Conservation (phyloP, 495 filamentous ascomycete species). For the Talaromyces borbonicus region DNA sequence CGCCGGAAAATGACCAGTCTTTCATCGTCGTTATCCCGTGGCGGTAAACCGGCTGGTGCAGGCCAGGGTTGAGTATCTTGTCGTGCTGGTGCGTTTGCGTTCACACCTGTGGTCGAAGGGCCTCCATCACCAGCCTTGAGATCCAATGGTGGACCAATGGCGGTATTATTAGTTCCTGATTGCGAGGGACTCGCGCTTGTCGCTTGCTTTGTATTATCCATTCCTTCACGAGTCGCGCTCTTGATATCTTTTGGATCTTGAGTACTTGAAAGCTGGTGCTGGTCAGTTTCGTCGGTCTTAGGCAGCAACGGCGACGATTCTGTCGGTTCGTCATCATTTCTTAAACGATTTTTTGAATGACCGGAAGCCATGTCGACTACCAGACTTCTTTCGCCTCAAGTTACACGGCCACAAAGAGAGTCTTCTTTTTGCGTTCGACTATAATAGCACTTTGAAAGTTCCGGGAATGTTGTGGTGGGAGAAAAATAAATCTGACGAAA, state of each 20-base stretch:
- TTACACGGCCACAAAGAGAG: no score
- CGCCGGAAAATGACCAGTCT: constrained; percentile 5
- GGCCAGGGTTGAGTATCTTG: constrained; percentile 3
- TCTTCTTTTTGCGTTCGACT: no score
- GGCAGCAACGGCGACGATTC: constrained; percentile 6
- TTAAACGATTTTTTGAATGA: no score
- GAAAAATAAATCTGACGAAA: background rate
- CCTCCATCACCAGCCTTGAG: background rate
- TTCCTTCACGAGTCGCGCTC: background rate
- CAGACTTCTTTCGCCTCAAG: background rate
- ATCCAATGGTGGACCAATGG: constrained; percentile 2
- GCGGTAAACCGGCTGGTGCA: background rate
- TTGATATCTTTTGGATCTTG: background rate
- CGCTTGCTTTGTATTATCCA: background rate
- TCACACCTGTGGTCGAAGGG: background rate
- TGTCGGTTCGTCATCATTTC: constrained; percentile 5
- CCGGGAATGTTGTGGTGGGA: no score
- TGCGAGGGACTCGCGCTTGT: background rate
- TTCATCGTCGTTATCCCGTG: constrained; percentile 7
- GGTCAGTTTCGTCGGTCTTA: background rate
- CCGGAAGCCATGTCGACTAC: background rate
- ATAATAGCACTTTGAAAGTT: background rate
- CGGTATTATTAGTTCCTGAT: background rate
- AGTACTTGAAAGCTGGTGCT: background rate
- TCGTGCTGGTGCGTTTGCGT: background rate